Conservation (phyloP, 1,284 basidiomycete genomes). For the Hemileia vastatrix region DNA sequence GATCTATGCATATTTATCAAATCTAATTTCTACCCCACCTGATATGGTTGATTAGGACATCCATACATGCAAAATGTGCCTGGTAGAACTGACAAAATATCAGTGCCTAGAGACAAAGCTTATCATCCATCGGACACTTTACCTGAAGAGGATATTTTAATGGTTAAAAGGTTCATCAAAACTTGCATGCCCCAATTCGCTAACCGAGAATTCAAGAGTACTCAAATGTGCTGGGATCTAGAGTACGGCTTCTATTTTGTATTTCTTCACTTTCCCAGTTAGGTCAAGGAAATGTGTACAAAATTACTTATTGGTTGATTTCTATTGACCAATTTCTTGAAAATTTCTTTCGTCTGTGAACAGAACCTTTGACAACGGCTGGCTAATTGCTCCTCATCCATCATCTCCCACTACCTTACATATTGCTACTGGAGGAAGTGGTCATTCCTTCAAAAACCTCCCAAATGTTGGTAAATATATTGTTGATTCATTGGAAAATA, state of each 20-base stretch:
- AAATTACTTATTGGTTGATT: background rate
- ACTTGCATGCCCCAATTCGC: constrained; percentile 20
- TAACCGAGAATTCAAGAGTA: constrained; percentile 1
- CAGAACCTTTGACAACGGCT: constrained; percentile 17
- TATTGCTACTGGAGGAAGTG: constrained; percentile 15
- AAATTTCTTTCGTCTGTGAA: too few relatives aligned
- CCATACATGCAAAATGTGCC: constrained; percentile 6
- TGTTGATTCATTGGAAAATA: constrained; percentile 11
- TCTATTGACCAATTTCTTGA: background rate
- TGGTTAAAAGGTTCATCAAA: constrained; percentile 9
- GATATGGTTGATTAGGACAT: background rate
- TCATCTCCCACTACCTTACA: constrained; percentile 11
- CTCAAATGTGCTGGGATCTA: constrained; percentile 16
- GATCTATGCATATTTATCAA: background rate
- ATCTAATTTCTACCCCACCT: background rate
- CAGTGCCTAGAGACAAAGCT: constrained; percentile 13
- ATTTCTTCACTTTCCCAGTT: background rate
- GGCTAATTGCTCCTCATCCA: constrained; percentile 18
- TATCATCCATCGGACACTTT: constrained; percentile 14
- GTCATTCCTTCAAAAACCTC: constrained; percentile 19
- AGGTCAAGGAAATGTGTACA: background rate
- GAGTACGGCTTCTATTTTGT: constrained; percentile 7
- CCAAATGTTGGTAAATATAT: constrained; percentile 19
- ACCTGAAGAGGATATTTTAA: constrained; percentile 9
- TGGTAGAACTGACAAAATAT: background rate